Base-by-base conservation (phyloP, 2,329 filamentous ascomycete genomes). In the Fusarium anguioides region DNA sequence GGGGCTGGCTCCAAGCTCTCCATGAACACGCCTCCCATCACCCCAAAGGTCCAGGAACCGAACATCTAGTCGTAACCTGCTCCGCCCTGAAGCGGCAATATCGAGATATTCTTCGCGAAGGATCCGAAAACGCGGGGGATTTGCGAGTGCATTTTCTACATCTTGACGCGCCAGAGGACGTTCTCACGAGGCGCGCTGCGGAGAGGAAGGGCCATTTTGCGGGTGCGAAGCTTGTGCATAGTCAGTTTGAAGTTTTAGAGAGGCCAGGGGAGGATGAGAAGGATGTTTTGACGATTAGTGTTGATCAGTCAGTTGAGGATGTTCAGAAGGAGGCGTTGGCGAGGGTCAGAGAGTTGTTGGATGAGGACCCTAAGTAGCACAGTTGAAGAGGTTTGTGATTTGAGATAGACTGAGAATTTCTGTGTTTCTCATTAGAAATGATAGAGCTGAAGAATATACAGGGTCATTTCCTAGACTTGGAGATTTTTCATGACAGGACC, bases 51-150 rank as follows among this genome's bases (percentile, higher is more conserved):
- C 48, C 47, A 14, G 64, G 64, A 5, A 53, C 64, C 4, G 62
- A 66, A 11, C 62, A 66, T 18, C 57, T 66, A 3, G 64, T 66
- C 11, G 62, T 66, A 0, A 66, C 64, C 12, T 66, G 62, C 15
- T 66, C 64, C n/a, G 64, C 64, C 3, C 45, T 66, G 0, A 66
- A 66, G 15, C 62, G 62, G 0, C 47, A 63, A 6, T 66, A 66
- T 17, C 41, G 64, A 4, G 64, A 66, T 2, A 47, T 66, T 12
- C 47, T 66, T 1, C 52, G 64, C 3, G 51, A 66, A 33, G 62
- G 64, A 1, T 66, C 64, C 0, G 39, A 59, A 4, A 47, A 59
- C 1, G 64, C 62, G 0, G 64, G 63, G 0, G 64, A 66, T n/a
- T 6, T 66, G 11, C 63, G 62, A 0, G 64, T 66, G 4, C 64